A percentile compares a stretch with the other conserved stretches of the same genome.
Conservation (phyloP, 148 eudicot genomes). For the Simmondsia chinensis region DNA sequence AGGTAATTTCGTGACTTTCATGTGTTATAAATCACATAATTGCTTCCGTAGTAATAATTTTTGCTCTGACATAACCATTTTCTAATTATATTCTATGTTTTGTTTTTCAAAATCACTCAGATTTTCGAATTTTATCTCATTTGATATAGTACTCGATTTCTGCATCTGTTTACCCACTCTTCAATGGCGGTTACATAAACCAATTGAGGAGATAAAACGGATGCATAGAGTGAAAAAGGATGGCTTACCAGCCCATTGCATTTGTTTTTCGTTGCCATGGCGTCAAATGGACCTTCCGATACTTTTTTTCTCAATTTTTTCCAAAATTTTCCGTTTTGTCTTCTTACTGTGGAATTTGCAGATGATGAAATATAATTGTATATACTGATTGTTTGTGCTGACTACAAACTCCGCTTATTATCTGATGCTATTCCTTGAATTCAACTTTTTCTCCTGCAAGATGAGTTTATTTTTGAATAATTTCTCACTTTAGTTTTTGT, state of each 20-base stretch:
- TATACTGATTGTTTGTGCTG: conserved; percentile 15
- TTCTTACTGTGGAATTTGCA: conserved; percentile 14
- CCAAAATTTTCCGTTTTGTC: neutral
- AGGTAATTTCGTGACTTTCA: no score
- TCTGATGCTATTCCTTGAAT: no score
- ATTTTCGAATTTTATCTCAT: no score
- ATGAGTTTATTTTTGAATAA: no score
- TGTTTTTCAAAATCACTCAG: no score
- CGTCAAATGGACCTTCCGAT: conserved; percentile 43
- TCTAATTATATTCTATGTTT: no score
- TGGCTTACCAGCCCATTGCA: conserved; percentile 57
- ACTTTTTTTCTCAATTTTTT: neutral
- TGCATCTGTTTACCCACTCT: conserved; percentile 16
- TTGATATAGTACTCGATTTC: no score
- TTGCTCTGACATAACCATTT: no score
- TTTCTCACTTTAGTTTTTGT: no score
- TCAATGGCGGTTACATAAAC: neutral
- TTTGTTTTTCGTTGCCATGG: conserved; percentile 19
- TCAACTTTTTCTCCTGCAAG: no score
- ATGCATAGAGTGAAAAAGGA: conserved; percentile 31
- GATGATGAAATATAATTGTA: conserved; percentile 3
- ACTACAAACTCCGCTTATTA: conserved; percentile 26
- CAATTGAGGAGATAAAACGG: conserved; percentile 34
- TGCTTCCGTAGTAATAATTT: no score
- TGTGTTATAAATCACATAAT: no score